These are phyloP conservation scores for Mycena venus DNA, from an alignment of 768 basidiomycete genomes.

Conservation along the genomic window DNA sequence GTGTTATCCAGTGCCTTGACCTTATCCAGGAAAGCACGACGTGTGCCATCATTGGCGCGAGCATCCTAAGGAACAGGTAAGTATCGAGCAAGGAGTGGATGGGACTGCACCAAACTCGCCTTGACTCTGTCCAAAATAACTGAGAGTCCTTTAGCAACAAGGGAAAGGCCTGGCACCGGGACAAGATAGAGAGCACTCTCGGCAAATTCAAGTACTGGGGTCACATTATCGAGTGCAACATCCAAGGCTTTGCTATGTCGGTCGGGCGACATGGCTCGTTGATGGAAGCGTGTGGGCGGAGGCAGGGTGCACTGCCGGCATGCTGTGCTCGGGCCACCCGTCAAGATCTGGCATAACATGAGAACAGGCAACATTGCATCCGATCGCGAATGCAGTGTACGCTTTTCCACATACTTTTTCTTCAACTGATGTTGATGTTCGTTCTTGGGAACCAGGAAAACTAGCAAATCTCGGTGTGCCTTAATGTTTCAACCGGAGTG, in stretches of 20 bases:
- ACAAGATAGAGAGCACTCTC: neutral
- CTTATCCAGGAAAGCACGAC: neutral
- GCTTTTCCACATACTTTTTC: too few species aligned
- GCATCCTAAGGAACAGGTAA: neutral
- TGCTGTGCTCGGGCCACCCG: too few species aligned
- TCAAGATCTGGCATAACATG: too few species aligned
- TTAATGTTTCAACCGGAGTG: too few species aligned
- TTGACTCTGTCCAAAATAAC: neutral
- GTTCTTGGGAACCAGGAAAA: too few species aligned
- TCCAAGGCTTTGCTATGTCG: neutral
- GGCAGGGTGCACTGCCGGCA: too few species aligned
- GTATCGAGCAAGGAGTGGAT: neutral
- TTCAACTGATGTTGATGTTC: too few species aligned
- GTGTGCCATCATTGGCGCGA: neutral
- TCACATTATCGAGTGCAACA: too few species aligned
- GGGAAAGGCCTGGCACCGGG: neutral
- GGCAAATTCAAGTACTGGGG: neutral
- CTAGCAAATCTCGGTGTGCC: too few species aligned
- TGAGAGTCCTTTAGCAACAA: conserved; percentile 1
- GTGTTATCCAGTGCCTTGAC: neutral
- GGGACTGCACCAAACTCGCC: neutral
- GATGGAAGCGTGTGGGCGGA: too few species aligned
- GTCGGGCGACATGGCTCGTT: neutral
- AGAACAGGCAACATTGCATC: too few species aligned
- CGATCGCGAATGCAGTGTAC: too few species aligned